These are phyloP conservation scores for Tricholoma furcatifolium DNA, from an alignment of 768 basidiomycete species.

Conservation along the genomic window DNA sequence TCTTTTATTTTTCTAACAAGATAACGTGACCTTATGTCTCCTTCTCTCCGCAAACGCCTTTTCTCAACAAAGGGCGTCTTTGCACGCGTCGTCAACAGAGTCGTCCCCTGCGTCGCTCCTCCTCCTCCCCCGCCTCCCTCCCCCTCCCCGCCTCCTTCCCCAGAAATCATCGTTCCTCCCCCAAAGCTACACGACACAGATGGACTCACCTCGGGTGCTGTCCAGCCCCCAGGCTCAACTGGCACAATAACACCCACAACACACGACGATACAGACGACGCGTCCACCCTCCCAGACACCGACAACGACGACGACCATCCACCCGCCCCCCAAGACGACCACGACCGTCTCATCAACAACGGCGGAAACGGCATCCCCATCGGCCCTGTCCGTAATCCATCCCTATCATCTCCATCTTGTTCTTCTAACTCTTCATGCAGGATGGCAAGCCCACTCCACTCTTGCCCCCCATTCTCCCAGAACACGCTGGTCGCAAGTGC, in stretches of 20 bases:
- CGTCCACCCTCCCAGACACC: conserved; percentile 44
- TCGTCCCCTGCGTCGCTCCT: conserved; percentile 35
- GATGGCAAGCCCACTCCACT: conserved; percentile 85
- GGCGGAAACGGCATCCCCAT: conserved; percentile 95
- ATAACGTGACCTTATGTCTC: background rate
- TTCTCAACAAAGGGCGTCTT: conserved; percentile 28
- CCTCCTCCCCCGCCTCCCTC: conserved; percentile 23
- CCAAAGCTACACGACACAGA: too few species aligned
- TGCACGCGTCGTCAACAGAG: conserved; percentile 31
- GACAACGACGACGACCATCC: conserved; percentile 58
- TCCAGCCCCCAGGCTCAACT: conserved; percentile 86
- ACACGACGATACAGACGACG: conserved; percentile 55
- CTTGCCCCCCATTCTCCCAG: conserved; percentile 75
- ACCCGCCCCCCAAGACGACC: conserved; percentile 69
- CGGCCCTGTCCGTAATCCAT: conserved; percentile 66
- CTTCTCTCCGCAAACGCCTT: conserved; percentile 24
- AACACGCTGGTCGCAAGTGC: conserved; percentile 91
- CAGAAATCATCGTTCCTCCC: conserved; percentile 81
- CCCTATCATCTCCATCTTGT: background rate
- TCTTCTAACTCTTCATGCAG: conserved; percentile 32
- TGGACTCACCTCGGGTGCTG: conserved; percentile 87
- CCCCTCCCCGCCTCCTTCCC: conserved; percentile 37
- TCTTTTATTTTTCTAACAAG: background rate
- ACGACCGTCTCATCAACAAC: conserved; percentile 80
- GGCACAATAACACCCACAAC: conserved; percentile 37